Evolutionary conservation across 495 filamentous ascomycete species (phyloP).

Genomic region (Daldinia caldariorum): DNA sequence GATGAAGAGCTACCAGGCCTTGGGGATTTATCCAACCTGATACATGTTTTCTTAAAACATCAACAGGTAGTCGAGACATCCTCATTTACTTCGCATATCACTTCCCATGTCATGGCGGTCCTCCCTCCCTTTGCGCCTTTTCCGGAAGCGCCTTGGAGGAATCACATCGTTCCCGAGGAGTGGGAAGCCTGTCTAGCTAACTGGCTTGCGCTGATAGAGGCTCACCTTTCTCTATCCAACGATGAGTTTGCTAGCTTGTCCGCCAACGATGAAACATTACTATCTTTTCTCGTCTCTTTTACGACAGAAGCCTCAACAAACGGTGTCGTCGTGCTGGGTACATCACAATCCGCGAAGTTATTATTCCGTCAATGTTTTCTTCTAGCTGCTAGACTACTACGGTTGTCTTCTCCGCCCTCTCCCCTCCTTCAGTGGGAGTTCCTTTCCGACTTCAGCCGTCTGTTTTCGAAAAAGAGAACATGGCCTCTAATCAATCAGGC

Average conservation of each 20-base stretch:
- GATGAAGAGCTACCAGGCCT: neutral
- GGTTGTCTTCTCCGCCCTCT: constrained; percentile 54
- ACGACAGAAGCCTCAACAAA: constrained; percentile 60
- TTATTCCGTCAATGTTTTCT: constrained; percentile 72
- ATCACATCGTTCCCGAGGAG: constrained; percentile 71
- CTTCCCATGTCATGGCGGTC: constrained; percentile 20
- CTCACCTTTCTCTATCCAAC: constrained; percentile 67
- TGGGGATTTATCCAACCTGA: neutral
- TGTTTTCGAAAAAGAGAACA: constrained; percentile 63
- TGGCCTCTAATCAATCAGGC: constrained; percentile 41
- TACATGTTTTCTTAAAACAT: neutral
- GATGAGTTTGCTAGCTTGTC: constrained; percentile 62
- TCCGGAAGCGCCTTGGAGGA: constrained; percentile 73
- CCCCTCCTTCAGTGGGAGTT: constrained; percentile 65
- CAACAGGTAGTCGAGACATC: neutral
- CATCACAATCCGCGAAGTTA: constrained; percentile 57
- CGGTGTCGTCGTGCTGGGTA: constrained; percentile 53
- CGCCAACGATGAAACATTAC: constrained; percentile 63
- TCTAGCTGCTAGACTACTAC: constrained; percentile 62
- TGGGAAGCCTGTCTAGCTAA: constrained; percentile 83
- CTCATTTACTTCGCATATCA: constrained; percentile 14
- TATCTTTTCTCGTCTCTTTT: constrained; percentile 70
- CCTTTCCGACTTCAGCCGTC: constrained; percentile 64
- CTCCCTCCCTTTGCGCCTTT: constrained; percentile 79
- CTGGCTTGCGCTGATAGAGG: constrained; percentile 72